Conservation (phyloP, 2,329 filamentous ascomycete species). For the Mollisia scopiformis region DNA sequence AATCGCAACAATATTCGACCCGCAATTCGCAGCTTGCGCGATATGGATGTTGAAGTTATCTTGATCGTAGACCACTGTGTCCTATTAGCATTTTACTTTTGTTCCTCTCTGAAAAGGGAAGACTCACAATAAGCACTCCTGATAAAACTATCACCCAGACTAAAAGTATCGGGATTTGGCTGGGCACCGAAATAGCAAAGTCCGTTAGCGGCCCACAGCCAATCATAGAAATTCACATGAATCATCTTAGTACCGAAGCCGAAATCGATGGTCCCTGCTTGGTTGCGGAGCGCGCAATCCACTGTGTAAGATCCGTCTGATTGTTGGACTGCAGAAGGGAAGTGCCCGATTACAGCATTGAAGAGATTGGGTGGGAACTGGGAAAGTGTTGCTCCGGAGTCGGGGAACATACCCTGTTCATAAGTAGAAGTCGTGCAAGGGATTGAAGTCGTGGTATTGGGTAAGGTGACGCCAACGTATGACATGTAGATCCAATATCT, state of each 20-base stretch:
- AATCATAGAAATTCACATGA: constrained; percentile 16
- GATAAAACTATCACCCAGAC: constrained; percentile 19
- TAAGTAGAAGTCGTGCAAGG: not conserved
- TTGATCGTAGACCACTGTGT: constrained; percentile 20
- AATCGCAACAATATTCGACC: constrained; percentile 15
- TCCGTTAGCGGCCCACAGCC: constrained; percentile 12
- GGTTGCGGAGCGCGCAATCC: constrained; percentile 1
- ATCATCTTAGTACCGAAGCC: constrained; percentile 17
- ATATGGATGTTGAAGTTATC: constrained; percentile 21
- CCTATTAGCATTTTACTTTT: not conserved
- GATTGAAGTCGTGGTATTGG: not conserved
- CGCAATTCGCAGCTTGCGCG: constrained; percentile 19
- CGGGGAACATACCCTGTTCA: constrained; percentile 10
- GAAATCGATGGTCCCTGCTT: constrained; percentile 18
- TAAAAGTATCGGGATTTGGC: not conserved
- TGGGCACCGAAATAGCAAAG: constrained; percentile 10
- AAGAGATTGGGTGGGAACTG: constrained; percentile 11
- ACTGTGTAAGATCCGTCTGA: constrained; percentile 10
- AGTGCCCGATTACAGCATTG: constrained; percentile 6
- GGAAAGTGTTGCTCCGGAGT: constrained; percentile 15
- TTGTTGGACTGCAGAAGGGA: constrained; percentile 11
- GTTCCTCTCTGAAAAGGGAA: not conserved
- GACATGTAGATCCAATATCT: constrained; percentile 23
- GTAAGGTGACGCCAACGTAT: constrained; percentile 11
- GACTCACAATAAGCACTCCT: constrained; percentile 14